A percentile compares a stretch with the other conserved stretches of the same genome.
These are phyloP conservation scores for Termitomyces sp. DNA, from an alignment of 768 basidiomycete species.

Conservation along the genomic window DNA sequence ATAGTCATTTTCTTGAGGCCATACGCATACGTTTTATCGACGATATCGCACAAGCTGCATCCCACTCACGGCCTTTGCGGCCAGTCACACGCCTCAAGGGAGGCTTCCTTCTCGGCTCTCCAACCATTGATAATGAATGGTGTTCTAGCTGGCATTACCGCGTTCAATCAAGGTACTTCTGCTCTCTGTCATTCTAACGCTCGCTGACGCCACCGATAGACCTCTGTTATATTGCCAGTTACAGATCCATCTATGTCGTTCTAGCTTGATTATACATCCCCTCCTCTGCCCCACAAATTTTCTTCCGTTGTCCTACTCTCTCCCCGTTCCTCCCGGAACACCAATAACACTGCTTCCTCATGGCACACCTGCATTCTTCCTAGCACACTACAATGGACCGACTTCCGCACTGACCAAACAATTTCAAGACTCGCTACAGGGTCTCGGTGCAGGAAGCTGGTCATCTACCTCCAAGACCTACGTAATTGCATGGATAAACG, in stretches of 20 bases:
- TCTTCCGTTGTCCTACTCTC: conserved; percentile 38
- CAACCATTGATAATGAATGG: conserved; percentile 49
- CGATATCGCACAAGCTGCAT: conserved; percentile 45
- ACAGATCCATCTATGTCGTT: conserved; percentile 41
- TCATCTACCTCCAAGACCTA: conserved; percentile 16
- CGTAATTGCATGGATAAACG: conserved; percentile 68
- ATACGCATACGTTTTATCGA: conserved; percentile 51
- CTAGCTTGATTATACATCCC: conserved; percentile 58
- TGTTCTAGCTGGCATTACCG: conserved; percentile 58
- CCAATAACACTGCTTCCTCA: conserved; percentile 69
- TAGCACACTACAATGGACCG: conserved; percentile 67
- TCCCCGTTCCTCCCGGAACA: conserved; percentile 50
- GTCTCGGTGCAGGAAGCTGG: conserved; percentile 42
- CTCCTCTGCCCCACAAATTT: conserved; percentile 53
- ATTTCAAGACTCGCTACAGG: conserved; percentile 58
- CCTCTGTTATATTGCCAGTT: conserved; percentile 59
- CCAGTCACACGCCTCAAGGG: conserved; percentile 46
- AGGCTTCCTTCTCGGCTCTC: conserved; percentile 57
- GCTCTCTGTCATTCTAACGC: not conserved
- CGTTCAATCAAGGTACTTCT: conserved; percentile 37
- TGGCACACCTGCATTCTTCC: conserved; percentile 67
- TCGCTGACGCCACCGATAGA: conserved; percentile 25
- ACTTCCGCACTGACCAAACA: conserved; percentile 54
- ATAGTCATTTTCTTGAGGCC: conserved; percentile 57
- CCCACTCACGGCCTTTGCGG: conserved; percentile 22